Base-by-base conservation (phyloP, 306 rosid genomes). In the Arachis hypogaea region DNA sequence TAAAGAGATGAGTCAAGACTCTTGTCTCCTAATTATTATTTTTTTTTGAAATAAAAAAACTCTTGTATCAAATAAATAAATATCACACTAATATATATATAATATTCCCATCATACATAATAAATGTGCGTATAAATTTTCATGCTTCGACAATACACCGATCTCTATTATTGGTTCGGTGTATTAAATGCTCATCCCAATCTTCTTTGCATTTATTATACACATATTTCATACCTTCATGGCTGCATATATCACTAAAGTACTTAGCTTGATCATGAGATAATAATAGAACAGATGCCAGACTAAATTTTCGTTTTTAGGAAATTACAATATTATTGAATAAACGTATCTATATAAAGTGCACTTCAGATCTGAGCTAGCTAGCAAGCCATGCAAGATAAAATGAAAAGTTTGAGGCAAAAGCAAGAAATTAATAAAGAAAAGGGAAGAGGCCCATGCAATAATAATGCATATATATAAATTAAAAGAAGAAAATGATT, bases 141-240 rank as follows among this genome's bases (percentile, higher is more conserved):
- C 33, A 55, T 64, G 75, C 77, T 79, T 72, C 51, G 75, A 72
- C 82, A 60, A 74, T 72, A 71, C 82, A 62, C 82, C 74, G 18
- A 83, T 69, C 88, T 85, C 87, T 73, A 85, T 82, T 83, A 83
- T 81, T 83, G 86, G 36, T 81, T 11, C 30, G 59, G 36, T 66
- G 54, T 52, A 75, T 80, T 84, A 52, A 88, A 84, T 82, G 83
- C 74, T 73, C 72, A 3, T 52, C 80, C 42, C 81, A 68, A 72
- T 61, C 65, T 58, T 59, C 71, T 67, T 52, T 41, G 49, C 76
- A 73, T 82, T 75, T 65, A 73, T 59, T 41, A 60, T 28, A 47
- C 84, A 82, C 80, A 76, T 79, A 63, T 16, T 64, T 66, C 36
- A 49, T 51, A 80, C 22, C 51, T 38, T 41, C 64, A 70, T 16